Conservation (phyloP, 371 early-diverging fungal genomes). For the Coemansia sp. region DNA sequence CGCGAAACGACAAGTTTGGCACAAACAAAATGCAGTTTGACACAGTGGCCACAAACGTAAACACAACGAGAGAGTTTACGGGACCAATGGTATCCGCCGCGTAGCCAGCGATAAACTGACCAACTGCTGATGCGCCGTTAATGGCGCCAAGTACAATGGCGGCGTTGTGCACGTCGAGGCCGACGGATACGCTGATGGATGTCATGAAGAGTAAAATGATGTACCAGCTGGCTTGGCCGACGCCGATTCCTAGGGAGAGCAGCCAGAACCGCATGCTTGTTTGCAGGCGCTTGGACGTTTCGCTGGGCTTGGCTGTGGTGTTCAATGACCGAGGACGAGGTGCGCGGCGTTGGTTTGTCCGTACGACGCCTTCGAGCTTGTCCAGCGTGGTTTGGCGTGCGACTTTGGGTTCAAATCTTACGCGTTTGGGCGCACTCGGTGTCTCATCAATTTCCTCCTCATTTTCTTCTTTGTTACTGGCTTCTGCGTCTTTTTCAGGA, state of each 20-base stretch:
- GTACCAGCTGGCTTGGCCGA: slow-evolving; percentile 46
- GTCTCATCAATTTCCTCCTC: background rate
- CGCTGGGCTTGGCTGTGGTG: background rate
- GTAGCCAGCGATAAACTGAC: slow-evolving; percentile 42
- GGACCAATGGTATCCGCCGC: slow-evolving; percentile 40
- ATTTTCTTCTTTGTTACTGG: background rate
- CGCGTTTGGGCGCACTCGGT: slow-evolving; percentile 10
- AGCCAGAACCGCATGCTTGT: slow-evolving; percentile 39
- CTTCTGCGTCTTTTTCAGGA: slow-evolving; percentile 4
- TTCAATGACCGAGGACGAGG: too few species aligned
- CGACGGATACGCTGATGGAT: slow-evolving; percentile 40
- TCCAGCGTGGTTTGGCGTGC: slow-evolving; percentile 14
- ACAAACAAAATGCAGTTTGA: slow-evolving; percentile 36
- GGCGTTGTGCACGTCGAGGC: slow-evolving; percentile 43
- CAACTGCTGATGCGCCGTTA: slow-evolving; percentile 45
- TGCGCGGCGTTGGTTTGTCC: background rate
- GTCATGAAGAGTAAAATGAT: slow-evolving; percentile 35
- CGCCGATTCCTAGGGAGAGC: slow-evolving; percentile 30
- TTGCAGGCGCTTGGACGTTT: slow-evolving; percentile 8
- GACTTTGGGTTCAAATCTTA: slow-evolving; percentile 22
- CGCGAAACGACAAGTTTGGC: slow-evolving; percentile 18
- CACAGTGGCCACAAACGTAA: slow-evolving; percentile 22
- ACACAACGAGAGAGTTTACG: slow-evolving; percentile 28
- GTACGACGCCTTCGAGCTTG: slow-evolving; percentile 14
- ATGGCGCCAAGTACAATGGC: slow-evolving; percentile 38